These are phyloP conservation scores for Arabis hirsuta DNA, from an alignment of 345 rosid genomes.

Conservation along the genomic window DNA sequence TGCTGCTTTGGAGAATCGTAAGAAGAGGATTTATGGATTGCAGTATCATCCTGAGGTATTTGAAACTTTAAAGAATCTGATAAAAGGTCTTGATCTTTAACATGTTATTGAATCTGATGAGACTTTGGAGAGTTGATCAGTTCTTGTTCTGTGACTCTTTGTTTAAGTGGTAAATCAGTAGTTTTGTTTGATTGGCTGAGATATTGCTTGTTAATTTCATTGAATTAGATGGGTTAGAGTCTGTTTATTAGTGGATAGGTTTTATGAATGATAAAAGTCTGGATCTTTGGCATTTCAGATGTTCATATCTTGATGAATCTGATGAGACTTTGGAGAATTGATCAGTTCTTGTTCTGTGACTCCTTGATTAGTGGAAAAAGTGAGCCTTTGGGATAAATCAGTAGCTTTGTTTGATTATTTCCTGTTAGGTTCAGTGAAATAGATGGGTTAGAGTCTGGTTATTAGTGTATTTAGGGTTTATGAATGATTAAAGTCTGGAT, in stretches of 20 bases:
- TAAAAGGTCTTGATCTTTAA: too few relatives aligned
- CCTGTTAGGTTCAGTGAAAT: too few relatives aligned
- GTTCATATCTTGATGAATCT: not conserved
- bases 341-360: not conserved
- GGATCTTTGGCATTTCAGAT: constrained; percentile 8
- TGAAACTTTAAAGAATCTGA: constrained; percentile 1
- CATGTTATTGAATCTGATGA: too few relatives aligned
- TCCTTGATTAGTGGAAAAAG: not conserved
- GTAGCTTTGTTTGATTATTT: not conserved
- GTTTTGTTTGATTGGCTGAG: too few relatives aligned
- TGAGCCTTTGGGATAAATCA: not conserved
- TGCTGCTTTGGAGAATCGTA: constrained; percentile 72
- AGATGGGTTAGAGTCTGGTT: not conserved
- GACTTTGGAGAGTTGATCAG: too few relatives aligned
- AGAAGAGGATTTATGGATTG: constrained; percentile 76
- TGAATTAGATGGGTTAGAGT: too few relatives aligned
- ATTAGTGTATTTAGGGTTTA: not conserved
- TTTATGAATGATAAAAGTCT: constrained; percentile 7
- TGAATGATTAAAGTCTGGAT: not conserved
- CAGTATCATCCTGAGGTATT: constrained; percentile 96
- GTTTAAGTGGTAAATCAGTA: too few relatives aligned
- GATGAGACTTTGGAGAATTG: not conserved
- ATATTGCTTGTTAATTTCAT: too few relatives aligned
- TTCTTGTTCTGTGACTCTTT: too few relatives aligned
- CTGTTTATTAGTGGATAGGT: not conserved